Conservation (phyloP, 2,329 filamentous ascomycete species). For the Arachnopeziza araneosa region DNA sequence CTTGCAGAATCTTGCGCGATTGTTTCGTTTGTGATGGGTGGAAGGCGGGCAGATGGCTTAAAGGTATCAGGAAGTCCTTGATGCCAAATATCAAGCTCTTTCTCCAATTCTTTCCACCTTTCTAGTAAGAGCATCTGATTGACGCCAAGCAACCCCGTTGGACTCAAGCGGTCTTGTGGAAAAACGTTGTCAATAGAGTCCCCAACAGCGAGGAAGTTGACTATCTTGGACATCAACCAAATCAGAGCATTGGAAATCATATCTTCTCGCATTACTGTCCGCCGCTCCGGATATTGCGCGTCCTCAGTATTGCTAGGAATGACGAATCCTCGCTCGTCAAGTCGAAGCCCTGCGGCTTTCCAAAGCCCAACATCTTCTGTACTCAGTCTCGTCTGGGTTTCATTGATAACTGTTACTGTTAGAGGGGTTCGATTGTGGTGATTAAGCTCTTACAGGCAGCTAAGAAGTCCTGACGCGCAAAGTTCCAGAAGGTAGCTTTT, state of each 20-base stretch:
- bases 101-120: conserved; percentile 49
- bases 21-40: conserved; percentile 28
- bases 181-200: conserved; percentile 40
- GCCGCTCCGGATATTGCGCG: conserved; percentile 35
- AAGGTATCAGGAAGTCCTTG: conserved; percentile 55
- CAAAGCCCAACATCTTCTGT: conserved; percentile 57
- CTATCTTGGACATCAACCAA: conserved; percentile 61
- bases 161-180: conserved; percentile 30
- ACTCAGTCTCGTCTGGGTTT: conserved; percentile 54
- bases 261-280: conserved; percentile 53
- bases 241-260: conserved; percentile 58
- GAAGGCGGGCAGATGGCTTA: conserved; percentile 46
- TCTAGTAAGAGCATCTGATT: conserved; percentile 44
- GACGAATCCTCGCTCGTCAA: conserved; percentile 40
- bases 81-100: conserved; percentile 54
- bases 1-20: conserved; percentile 20
- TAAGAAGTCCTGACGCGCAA: conserved; percentile 60
- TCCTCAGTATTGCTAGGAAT: conserved; percentile 38
- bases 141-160: conserved; percentile 37
- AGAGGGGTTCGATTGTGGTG: background rate
- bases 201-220: conserved; percentile 57
- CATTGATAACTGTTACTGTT: conserved; percentile 46
- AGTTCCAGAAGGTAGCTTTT: conserved; percentile 61
- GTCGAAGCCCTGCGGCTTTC: conserved; percentile 56
- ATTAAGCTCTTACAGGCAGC: conserved; percentile 46